Evolutionary conservation across 768 basidiomycete species (phyloP).

Genomic region (Termitomyces sp.): DNA sequence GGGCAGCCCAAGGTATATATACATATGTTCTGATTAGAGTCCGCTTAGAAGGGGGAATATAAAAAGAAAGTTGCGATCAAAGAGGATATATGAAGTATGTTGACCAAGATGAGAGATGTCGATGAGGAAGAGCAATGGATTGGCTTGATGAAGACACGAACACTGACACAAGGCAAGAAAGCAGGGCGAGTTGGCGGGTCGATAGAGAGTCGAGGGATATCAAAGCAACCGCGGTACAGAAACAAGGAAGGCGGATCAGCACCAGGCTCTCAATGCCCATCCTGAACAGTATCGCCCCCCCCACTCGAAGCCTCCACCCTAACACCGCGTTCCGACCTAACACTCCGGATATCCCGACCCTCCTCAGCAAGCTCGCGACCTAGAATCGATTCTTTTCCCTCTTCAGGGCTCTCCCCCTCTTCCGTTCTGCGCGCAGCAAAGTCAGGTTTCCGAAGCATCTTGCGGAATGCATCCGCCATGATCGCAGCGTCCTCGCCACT

Average conservation of each 20-base stretch:
- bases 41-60: conserved; percentile 11
- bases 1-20: conserved; percentile 11
- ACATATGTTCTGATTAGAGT: conserved; percentile 9
- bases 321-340: conserved; percentile 73
- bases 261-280: conserved; percentile 26
- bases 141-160: background rate
- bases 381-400: conserved; percentile 40
- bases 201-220: background rate
- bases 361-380: conserved; percentile 81
- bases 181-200: background rate
- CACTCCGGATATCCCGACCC: conserved; percentile 83
- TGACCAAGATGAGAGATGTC: conserved; percentile 6
- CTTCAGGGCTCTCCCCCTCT: conserved; percentile 62
- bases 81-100: conserved; percentile 4
- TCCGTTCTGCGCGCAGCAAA: conserved; percentile 68
- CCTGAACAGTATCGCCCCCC: conserved; percentile 41
- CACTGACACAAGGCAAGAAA: background rate
- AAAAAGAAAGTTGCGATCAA: conserved; percentile 8
- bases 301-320: conserved; percentile 67
- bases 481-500: conserved; percentile 85
- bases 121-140: background rate
- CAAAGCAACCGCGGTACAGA: background rate
- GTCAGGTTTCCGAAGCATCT: conserved; percentile 84
- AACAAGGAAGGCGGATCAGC: background rate
- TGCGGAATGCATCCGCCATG: conserved; percentile 89